Conservation (phyloP, 1,284 basidiomycete genomes). For the Stygiomarasmius scandens region DNA sequence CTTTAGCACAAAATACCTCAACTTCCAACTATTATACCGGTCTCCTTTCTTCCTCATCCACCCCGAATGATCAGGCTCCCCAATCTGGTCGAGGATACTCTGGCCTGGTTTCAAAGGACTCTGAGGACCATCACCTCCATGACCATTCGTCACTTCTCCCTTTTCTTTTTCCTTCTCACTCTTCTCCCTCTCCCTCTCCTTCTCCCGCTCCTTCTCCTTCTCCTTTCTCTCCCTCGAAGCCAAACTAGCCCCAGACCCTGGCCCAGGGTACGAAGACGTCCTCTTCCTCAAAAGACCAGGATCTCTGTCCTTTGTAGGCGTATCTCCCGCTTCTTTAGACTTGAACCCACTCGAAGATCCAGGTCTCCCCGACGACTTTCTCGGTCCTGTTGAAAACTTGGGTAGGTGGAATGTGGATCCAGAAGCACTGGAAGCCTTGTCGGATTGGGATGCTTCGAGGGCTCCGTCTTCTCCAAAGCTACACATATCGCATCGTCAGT, state of each 20-base stretch:
- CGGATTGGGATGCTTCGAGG: neutral
- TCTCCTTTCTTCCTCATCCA: constrained; percentile 98
- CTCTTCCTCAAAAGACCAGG: constrained; percentile 51
- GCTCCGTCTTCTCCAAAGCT: constrained; percentile 2
- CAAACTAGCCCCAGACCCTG: neutral
- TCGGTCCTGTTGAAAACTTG: constrained; percentile 41
- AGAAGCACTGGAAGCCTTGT: constrained; percentile 7
- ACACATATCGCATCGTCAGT: neutral
- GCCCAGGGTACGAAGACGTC: constrained; percentile 38
- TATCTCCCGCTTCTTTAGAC: constrained; percentile 22
- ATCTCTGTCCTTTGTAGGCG: constrained; percentile 5
- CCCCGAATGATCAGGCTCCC: constrained; percentile 83
- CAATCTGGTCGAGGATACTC: constrained; percentile 86
- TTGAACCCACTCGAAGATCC: constrained; percentile 18
- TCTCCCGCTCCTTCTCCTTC: constrained; percentile 15
- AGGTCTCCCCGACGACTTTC: constrained; percentile 27
- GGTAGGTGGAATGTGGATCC: constrained; percentile 50
- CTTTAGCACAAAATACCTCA: constrained; percentile 93
- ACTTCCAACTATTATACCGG: constrained; percentile 92
- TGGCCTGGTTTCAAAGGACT: constrained; percentile 58
- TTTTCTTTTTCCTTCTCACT: neutral
- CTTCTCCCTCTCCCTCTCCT: constrained; percentile 8
- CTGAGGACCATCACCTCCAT: neutral
- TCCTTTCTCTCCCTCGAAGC: neutral
- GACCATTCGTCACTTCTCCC: neutral